phyloP scores from a whole-genome alignment of 2,329 filamentous ascomycete genomes.

The Zymoseptoria ardabiliae region DNA sequence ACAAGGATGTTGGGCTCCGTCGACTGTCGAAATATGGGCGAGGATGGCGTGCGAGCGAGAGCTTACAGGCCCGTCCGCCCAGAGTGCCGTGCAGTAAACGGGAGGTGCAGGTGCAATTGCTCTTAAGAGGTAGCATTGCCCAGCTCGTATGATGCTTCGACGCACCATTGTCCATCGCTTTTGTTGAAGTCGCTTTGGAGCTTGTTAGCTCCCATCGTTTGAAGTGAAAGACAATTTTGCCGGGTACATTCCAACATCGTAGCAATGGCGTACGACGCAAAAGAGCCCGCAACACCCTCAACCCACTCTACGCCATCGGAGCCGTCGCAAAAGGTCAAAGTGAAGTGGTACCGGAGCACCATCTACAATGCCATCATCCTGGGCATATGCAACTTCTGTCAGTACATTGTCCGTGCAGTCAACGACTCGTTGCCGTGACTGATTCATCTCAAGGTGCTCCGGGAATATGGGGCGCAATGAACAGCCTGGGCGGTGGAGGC shows the following conservation, averaged over 20 bases:
- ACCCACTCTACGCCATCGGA: conserved; percentile 8
- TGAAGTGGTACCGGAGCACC: conserved; percentile 57
- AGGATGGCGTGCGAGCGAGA: not conserved
- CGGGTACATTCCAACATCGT: not conserved
- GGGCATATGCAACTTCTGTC: conserved; percentile 60
- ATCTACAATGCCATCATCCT: conserved; percentile 67
- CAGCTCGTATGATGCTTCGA: not conserved
- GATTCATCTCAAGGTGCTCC: not conserved
- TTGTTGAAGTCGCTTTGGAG: not conserved
- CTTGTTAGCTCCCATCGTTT: not conserved
- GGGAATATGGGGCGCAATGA: conserved; percentile 46
- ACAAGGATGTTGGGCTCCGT: not conserved
- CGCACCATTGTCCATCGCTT: not conserved
- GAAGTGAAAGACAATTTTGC: not conserved
- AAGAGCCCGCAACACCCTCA: conserved; percentile 1
- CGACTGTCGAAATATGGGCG: not conserved
- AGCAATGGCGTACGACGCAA: conserved; percentile 12
- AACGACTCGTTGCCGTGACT: not conserved
- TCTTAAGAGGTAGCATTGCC: not conserved
- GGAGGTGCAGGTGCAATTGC: not conserved
- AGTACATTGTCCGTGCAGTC: not conserved
- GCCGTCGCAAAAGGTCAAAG: conserved; percentile 5
- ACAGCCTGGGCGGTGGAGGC: conserved; percentile 63
- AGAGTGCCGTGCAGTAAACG: not conserved
- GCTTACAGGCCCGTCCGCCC: not conserved